phyloP scores from a whole-genome alignment of 2,329 filamentous ascomycete species.

The Daldinia eschscholtzii region DNA sequence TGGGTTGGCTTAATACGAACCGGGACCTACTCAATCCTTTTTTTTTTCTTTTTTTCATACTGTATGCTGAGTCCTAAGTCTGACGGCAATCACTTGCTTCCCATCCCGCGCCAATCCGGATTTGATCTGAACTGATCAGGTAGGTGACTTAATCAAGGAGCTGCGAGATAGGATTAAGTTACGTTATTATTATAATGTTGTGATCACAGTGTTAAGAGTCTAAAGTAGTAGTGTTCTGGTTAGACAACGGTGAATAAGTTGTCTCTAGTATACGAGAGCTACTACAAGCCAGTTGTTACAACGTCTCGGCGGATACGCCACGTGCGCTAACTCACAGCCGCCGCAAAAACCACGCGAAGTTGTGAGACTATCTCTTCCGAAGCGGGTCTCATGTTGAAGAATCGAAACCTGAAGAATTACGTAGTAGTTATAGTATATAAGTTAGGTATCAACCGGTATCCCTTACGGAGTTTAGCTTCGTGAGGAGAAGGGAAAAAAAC shows the following conservation, averaged over 20 bases:
- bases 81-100: neutral
- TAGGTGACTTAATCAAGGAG: slow-evolving; percentile 5
- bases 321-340: neutral
- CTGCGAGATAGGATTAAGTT: neutral
- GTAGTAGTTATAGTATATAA: neutral
- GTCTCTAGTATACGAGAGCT: neutral
- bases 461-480: slow-evolving; percentile 15
- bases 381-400: slow-evolving; percentile 4
- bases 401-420: neutral
- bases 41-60: slow-evolving; percentile 10
- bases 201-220: neutral
- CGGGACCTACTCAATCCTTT: slow-evolving; percentile 15
- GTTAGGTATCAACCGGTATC: slow-evolving; percentile 3
- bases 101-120: slow-evolving; percentile 2
- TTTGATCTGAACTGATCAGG: neutral
- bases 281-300: neutral
- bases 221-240: neutral
- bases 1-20: slow-evolving; percentile 24
- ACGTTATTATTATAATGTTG: neutral
- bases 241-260: neutral
- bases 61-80: slow-evolving; percentile 11
- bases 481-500: neutral
- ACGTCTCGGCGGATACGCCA: neutral
- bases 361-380: slow-evolving; percentile 4
- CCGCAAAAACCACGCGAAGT: neutral